Base-by-base conservation (phyloP, 2,329 filamentous ascomycete genomes). In the Neophaeococcomyces mojaviensis region DNA sequence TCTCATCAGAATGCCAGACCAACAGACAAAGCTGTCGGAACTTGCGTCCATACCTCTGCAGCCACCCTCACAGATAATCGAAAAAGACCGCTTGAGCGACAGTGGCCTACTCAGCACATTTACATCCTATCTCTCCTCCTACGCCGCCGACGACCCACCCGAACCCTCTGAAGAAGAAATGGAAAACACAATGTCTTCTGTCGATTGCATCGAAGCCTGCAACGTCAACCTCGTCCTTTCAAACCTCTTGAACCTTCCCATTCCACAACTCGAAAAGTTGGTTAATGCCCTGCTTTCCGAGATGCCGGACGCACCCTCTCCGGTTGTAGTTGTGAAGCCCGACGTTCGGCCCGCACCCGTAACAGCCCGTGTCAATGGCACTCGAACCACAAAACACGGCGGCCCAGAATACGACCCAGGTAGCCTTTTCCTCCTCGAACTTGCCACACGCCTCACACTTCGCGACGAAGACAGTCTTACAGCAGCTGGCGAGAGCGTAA, bases 161-260 rank as follows among this genome's bases (percentile, higher is more conserved):
- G 92, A 98, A 67, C 92, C 92, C 2, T 97, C 92, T 1, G 88
- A 97, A 54, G 90, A 97, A 62, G 92, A 98, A 63, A 75, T 98
- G 24, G 92, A 98, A 59, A 95, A 92, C 61, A 97, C 92, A 0
- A 72, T 98, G 8, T 92, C 86, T 61, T 90, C 92, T 1, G 86
- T 96, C 2, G 92, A 97, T 62, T 98, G 90, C 59, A 82, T 98
- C 34, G 90, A 86, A 56, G 84, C 88, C 36, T 98, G 92, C 63
- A 82, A 84, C 46, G 84, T 97, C 60, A 81, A 82, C 48, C 80
- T 85, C 51, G 81, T 97, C 2, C 82, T 97, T 55, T 75, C 78
- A 10, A 94, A 95, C 59, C 82, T 97, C 52, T 77, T 79, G 81
- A 73, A 76, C 39, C 72, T 88, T 47, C 79, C 83, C 5, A 61